Evolutionary conservation across 2,329 filamentous ascomycete genomes (phyloP), one percentile per base, ranked within the genome.

Genomic region (Hymenotorrendiella dingleyae): DNA sequence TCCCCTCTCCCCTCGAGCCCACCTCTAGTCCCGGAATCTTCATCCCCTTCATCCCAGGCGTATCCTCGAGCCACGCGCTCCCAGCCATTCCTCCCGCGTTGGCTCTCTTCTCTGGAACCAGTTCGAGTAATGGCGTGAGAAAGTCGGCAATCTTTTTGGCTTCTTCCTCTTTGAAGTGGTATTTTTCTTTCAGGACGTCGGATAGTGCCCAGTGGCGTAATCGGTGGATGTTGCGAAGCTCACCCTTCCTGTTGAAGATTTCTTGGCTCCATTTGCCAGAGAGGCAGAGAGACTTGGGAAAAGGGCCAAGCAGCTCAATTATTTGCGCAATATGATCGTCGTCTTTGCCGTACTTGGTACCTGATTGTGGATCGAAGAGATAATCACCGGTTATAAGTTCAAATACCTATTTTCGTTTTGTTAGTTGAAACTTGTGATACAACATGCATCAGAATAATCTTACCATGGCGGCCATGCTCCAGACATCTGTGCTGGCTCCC

Each of bases 391-490:
- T 98, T 54, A 98, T 97, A 33, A 98, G 73, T 64, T 98, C 93
- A 56, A 98, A 98, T 12, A 91, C 84, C 91, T 97, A 60, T 11
- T 39, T 19, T 35, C 22, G 21, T 39, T 19, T 35, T 22, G 21
- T 12, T 24, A 19, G 23, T n/a, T n/a, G n/a, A n/a, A n/a, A n/a
- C n/a, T n/a, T n/a, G n/a, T 48, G n/a, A 43, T 32, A 26, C 12
- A 26, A 24, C 12, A 24, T 26, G 10, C 24, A 34, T 4, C 7
- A 17, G 29, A 12, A n/a, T 11, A 14, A 37, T 61, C 80, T 58
- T 74, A 97, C 93, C 93, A 98, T 98, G 54, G 86, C 86, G 46
- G 93, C 90, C 93, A 98, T 98, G 67, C 91, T 97, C 93, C 93
- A 98, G 6, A 97, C 86, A 66, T 98, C 93, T 2, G 93, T 97